These are phyloP conservation scores for Piper longum DNA, from an alignment of 164 flowering plant genomes.

Conservation along the genomic window DNA sequence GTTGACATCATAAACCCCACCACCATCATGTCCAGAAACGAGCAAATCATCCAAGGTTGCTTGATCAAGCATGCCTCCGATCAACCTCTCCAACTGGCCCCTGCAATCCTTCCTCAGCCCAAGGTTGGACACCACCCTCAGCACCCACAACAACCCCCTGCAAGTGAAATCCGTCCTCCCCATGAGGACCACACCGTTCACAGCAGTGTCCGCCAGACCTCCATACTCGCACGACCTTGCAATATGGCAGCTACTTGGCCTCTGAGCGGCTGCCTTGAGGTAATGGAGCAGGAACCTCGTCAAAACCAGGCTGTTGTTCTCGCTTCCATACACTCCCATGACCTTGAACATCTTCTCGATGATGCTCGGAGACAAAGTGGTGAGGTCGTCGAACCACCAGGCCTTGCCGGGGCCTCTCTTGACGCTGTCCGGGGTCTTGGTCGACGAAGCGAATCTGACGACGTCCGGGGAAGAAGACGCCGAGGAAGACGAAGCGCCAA, in stretches of 20 bases:
- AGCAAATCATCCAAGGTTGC: constrained; percentile 71
- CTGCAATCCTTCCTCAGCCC: constrained; percentile 37
- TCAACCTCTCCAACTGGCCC: constrained; percentile 44
- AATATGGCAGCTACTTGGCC: constrained; percentile 3
- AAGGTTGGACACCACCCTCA: constrained; percentile 44
- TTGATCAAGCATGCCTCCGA: constrained; percentile 60
- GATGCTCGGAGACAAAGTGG: constrained; percentile 35
- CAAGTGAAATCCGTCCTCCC: constrained; percentile 45
- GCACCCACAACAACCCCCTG: constrained; percentile 56
- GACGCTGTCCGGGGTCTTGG: constrained; percentile 12
- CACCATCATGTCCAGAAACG: constrained; percentile 18
- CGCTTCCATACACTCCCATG: constrained; percentile 29
- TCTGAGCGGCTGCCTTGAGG: constrained; percentile 30
- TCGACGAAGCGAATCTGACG: constrained; percentile 20
- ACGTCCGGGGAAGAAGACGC: constrained; percentile 50
- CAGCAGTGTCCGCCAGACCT: constrained; percentile 54
- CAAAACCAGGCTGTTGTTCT: constrained; percentile 40
- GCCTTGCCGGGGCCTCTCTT: constrained; percentile 12
- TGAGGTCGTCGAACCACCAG: constrained; percentile 83
- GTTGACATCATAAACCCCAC: constrained; percentile 59
- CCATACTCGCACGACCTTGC: constrained; percentile 16
- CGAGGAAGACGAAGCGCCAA: constrained; percentile 26
- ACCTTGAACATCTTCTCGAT: constrained; percentile 30
- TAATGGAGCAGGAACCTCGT: constrained; percentile 66
- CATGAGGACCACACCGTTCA: constrained; percentile 39